Conservation (phyloP, 495 filamentous ascomycete species). For the Extremus antarcticus region DNA sequence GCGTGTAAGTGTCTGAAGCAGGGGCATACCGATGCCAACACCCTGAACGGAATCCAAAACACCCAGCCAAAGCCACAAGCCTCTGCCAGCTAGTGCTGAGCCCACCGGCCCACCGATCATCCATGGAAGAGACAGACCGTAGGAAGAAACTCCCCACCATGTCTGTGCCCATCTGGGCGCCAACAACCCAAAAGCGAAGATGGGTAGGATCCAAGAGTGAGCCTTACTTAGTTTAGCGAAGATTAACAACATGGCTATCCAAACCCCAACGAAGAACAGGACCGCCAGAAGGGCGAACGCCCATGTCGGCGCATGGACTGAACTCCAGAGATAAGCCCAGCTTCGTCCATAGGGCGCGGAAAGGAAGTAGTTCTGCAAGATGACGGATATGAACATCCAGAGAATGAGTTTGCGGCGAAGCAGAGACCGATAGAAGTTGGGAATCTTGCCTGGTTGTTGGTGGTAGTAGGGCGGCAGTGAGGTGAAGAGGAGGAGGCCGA, state of each 20-base stretch:
- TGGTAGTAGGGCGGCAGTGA: conserved; percentile 58
- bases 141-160: conserved; percentile 48
- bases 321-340: conserved; percentile 50
- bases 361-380: conserved; percentile 60
- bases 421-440: conserved; percentile 47
- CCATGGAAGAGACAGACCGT: conserved; percentile 54
- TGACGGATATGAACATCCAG: conserved; percentile 54
- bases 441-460: conserved; percentile 56
- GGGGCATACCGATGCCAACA: conserved; percentile 53
- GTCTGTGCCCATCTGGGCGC: conserved; percentile 57
- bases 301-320: conserved; percentile 43
- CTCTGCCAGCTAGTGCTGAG: conserved; percentile 42
- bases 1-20: conserved; percentile 51
- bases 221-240: conserved; percentile 37
- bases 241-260: conserved; percentile 41
- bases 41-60: conserved; percentile 52
- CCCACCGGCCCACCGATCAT: conserved; percentile 36
- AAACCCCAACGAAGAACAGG: conserved; percentile 49
- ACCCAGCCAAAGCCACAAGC: conserved; percentile 56
- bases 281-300: conserved; percentile 41
- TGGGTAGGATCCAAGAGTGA: conserved; percentile 55
- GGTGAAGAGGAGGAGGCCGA: conserved; percentile 42
- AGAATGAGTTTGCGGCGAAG: conserved; percentile 49
- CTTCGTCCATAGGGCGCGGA: conserved; percentile 50
- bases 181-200: conserved; percentile 54